A percentile compares a stretch with the other conserved stretches of the same genome.
Conservation (phyloP, 2,329 filamentous ascomycete species). For the Fusarium pininemorale region DNA sequence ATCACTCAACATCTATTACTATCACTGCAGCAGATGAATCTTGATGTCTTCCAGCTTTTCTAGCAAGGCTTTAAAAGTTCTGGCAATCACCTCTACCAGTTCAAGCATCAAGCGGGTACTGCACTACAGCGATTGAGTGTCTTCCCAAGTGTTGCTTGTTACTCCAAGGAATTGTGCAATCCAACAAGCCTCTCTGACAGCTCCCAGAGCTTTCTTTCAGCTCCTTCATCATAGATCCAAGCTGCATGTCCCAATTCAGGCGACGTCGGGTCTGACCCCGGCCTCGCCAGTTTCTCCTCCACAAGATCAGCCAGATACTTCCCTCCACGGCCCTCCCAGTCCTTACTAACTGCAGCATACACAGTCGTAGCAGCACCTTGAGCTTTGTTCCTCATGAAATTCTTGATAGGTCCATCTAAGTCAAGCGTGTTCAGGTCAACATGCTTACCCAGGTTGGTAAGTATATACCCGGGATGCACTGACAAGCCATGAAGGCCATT, state of each 20-base stretch:
- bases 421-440: background rate
- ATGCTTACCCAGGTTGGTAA: constrained; percentile 1
- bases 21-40: background rate
- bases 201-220: background rate
- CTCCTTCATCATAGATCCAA: constrained; percentile 1
- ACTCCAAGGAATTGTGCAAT: background rate
- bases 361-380: constrained; percentile 13
- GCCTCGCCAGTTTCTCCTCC: background rate
- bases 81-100: too few species aligned
- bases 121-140: too few species aligned
- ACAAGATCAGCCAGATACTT: background rate
- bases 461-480: constrained; percentile 19
- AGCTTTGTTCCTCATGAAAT: background rate
- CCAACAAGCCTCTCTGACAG: background rate
- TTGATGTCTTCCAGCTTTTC: rapidly evolving
- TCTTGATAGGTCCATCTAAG: background rate
- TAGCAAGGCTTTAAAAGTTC: rapidly evolving
- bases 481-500: constrained; percentile 19
- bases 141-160: rapidly evolving
- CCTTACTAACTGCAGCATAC: background rate
- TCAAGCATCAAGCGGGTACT: too few species aligned
- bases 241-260: background rate
- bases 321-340: constrained; percentile 8
- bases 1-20: rapidly evolving
- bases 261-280: background rate